phyloP scores from a whole-genome alignment of 2,329 filamentous ascomycete species.

The Colletotrichum aenigma region DNA sequence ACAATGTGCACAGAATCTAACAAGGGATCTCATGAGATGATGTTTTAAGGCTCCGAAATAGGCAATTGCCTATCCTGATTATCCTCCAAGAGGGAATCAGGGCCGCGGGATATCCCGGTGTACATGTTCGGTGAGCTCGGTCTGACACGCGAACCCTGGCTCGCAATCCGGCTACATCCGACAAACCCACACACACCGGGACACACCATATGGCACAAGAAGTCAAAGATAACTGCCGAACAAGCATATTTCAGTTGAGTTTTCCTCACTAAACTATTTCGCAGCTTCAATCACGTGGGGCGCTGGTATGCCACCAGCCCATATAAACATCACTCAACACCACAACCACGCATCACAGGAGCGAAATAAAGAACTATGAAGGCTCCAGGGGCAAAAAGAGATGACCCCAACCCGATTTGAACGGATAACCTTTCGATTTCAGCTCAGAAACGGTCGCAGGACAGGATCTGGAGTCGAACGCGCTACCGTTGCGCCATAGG shows the following conservation, averaged over 20 bases:
- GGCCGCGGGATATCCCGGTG: not conserved
- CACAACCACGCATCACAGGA: not conserved
- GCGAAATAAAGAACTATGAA: not conserved
- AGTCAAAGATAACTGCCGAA: not conserved
- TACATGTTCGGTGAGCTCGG: not conserved
- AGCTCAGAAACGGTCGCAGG: no score
- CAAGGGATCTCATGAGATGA: not conserved
- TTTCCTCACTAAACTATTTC: not conserved
- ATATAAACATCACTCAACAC: not conserved
- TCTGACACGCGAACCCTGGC: not conserved
- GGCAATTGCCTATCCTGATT: not conserved
- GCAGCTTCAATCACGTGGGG: not conserved
- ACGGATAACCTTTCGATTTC: not conserved
- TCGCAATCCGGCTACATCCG: not conserved
- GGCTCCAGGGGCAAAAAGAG: not conserved
- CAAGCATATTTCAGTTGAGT: not conserved
- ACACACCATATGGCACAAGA: not conserved
- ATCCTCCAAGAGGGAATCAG: not conserved
- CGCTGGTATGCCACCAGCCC: not conserved
- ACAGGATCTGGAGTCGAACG: not conserved
- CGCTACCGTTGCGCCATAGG: constrained; percentile 14
- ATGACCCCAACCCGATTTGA: constrained; percentile 9
- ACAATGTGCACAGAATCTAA: not conserved
- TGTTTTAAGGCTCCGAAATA: not conserved
- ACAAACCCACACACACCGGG: not conserved